phyloP scores from a whole-genome alignment of 2,329 filamentous ascomycete species.

The Aspergillus fijiensis region DNA sequence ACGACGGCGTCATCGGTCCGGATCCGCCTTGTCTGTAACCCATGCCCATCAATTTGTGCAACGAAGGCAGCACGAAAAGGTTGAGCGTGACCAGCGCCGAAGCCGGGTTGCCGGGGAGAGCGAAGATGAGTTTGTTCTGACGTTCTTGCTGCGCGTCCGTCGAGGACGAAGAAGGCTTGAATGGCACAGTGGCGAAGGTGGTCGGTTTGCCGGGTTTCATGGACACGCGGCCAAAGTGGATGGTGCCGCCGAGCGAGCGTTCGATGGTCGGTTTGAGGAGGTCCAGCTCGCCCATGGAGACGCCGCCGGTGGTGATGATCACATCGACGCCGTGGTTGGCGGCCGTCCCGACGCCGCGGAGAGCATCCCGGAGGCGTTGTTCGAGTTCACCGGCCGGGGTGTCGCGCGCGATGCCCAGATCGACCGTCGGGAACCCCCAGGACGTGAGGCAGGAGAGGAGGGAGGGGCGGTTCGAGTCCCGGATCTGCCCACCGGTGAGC shows the following conservation, averaged over 20 bases:
- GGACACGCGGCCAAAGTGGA: constrained; percentile 91
- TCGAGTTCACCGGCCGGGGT: constrained; percentile 68
- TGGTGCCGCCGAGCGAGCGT: constrained; percentile 80
- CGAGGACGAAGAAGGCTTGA: constrained; percentile 45
- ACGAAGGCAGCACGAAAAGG: constrained; percentile 83
- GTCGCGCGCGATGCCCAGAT: constrained; percentile 73
- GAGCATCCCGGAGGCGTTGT: constrained; percentile 69
- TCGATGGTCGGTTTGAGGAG: constrained; percentile 96
- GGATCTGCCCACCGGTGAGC: constrained; percentile 76
- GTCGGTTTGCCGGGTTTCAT: constrained; percentile 99
- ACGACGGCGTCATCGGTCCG: neutral
- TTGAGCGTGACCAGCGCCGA: constrained; percentile 91
- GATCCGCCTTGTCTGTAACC: constrained; percentile 17
- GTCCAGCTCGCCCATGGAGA: constrained; percentile 97
- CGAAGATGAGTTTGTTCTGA: constrained; percentile 73
- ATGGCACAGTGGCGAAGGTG: constrained; percentile 86
- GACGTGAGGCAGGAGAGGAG: constrained; percentile 73
- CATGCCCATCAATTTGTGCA: constrained; percentile 75
- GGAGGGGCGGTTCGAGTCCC: constrained; percentile 89
- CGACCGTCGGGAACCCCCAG: constrained; percentile 75
- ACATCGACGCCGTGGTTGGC: constrained; percentile 61
- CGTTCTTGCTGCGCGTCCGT: constrained; percentile 55
- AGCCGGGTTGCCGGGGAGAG: constrained; percentile 89
- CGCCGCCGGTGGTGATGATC: constrained; percentile 87
- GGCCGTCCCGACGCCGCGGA: constrained; percentile 57